Conservation (phyloP, 2,329 filamentous ascomycete species). For the Pseudogymnoascus sp. region DNA sequence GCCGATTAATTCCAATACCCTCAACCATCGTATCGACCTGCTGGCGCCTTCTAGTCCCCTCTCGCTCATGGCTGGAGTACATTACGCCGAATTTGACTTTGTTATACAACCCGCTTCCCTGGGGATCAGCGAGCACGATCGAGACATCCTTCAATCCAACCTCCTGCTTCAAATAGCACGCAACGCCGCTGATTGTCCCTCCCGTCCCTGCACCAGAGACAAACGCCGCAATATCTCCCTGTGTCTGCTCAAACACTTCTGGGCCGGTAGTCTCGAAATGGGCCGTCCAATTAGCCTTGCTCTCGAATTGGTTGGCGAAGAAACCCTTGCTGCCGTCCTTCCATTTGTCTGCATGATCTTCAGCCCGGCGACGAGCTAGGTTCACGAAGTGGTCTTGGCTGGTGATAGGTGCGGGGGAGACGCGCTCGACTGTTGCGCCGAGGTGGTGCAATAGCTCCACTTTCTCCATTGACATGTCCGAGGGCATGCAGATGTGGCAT, state of each 20-base stretch:
- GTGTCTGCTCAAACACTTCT: constrained; percentile 75
- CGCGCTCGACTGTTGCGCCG: constrained; percentile 85
- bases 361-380: constrained; percentile 67
- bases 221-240: constrained; percentile 70
- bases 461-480: constrained; percentile 84
- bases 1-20: constrained; percentile 86
- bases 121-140: constrained; percentile 84
- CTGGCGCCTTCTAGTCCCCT: constrained; percentile 78
- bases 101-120: constrained; percentile 89
- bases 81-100: constrained; percentile 89
- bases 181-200: constrained; percentile 83
- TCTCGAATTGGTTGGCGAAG: constrained; percentile 96
- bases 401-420: constrained; percentile 87
- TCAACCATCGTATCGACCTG: constrained; percentile 97
- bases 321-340: constrained; percentile 64
- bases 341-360: constrained; percentile 56
- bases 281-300: constrained; percentile 75
- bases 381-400: constrained; percentile 93
- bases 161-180: constrained; percentile 68
- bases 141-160: constrained; percentile 30
- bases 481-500: constrained; percentile 95
- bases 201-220: constrained; percentile 91
- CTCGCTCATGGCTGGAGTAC: constrained; percentile 81
- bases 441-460: constrained; percentile 80
- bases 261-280: constrained; percentile 79